Conservation (phyloP, 768 basidiomycete genomes). For the Termitomyces sp. region DNA sequence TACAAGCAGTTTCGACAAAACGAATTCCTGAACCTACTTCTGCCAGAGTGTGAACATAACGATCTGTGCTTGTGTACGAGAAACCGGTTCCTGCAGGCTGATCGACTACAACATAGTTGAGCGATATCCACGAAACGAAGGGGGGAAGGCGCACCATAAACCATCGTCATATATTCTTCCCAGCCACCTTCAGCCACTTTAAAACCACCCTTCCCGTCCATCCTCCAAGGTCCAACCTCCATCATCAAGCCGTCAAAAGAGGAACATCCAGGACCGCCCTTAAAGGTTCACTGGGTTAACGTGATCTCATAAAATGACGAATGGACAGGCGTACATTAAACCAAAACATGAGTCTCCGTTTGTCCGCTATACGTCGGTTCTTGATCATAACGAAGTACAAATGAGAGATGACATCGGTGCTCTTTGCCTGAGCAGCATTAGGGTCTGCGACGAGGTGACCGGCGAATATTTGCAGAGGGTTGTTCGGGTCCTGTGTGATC, state of each 20-base stretch:
- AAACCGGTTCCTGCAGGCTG: conserved; percentile 97
- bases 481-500: conserved; percentile 66
- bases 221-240: conserved; percentile 93
- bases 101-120: conserved; percentile 62
- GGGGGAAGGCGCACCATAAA: conserved; percentile 67
- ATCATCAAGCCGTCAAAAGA: conserved; percentile 98
- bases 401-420: conserved; percentile 70
- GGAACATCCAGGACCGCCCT: conserved; percentile 97
- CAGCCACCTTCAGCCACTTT: conserved; percentile 83
- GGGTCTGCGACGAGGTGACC: conserved; percentile 87
- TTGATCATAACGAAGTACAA: conserved; percentile 89
- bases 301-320: background rate
- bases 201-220: conserved; percentile 72
- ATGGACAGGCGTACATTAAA: conserved; percentile 76
- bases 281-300: conserved; percentile 10
- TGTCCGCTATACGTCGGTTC: conserved; percentile 85
- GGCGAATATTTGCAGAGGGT: conserved; percentile 77
- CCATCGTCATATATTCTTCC: conserved; percentile 96
- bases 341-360: conserved; percentile 91
- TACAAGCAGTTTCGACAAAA: conserved; percentile 4
- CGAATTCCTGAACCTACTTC: conserved; percentile 40
- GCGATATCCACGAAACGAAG: conserved; percentile 1
- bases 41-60: conserved; percentile 76
- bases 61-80: conserved; percentile 85
- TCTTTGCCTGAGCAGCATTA: conserved; percentile 43